Evolutionary conservation across 1,284 basidiomycete genomes (phyloP).

Genomic region (Ganoderma lingzhi): DNA sequence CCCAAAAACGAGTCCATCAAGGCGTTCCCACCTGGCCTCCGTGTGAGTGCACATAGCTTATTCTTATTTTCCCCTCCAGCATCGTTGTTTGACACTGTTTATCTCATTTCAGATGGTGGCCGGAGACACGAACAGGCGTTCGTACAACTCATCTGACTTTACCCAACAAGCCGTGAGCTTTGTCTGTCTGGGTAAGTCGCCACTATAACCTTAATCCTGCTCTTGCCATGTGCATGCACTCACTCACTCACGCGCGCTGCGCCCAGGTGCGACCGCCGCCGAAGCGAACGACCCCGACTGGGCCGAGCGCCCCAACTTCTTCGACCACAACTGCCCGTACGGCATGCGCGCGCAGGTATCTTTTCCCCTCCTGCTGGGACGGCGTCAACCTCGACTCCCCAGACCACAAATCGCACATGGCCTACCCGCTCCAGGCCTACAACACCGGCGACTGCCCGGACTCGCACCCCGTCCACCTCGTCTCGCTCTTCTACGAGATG

Average conservation of each 20-base stretch:
- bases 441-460: slow-evolving; percentile 41
- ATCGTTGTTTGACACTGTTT: slow-evolving; percentile 24
- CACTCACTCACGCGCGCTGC: background rate
- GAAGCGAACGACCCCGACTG: slow-evolving; percentile 35
- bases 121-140: slow-evolving; percentile 45
- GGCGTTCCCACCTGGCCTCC: slow-evolving; percentile 40
- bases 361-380: slow-evolving; percentile 56
- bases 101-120: slow-evolving; percentile 47
- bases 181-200: slow-evolving; percentile 45
- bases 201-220: too few species aligned
- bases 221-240: too few species aligned
- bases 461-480: slow-evolving; percentile 40
- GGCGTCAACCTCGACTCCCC: slow-evolving; percentile 52
- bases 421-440: slow-evolving; percentile 50
- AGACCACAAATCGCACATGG: slow-evolving; percentile 62
- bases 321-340: slow-evolving; percentile 44
- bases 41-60: slow-evolving; percentile 20
- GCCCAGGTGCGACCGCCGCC: slow-evolving; percentile 41
- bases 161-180: slow-evolving; percentile 51
- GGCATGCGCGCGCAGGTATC: slow-evolving; percentile 52
- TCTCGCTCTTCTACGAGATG: slow-evolving; percentile 44
- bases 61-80: background rate
- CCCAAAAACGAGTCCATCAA: slow-evolving; percentile 34
- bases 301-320: slow-evolving; percentile 40
- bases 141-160: slow-evolving; percentile 44